Base-by-base conservation (phyloP, 106 monocot genomes). In the Dioscorea dumetorum region DNA sequence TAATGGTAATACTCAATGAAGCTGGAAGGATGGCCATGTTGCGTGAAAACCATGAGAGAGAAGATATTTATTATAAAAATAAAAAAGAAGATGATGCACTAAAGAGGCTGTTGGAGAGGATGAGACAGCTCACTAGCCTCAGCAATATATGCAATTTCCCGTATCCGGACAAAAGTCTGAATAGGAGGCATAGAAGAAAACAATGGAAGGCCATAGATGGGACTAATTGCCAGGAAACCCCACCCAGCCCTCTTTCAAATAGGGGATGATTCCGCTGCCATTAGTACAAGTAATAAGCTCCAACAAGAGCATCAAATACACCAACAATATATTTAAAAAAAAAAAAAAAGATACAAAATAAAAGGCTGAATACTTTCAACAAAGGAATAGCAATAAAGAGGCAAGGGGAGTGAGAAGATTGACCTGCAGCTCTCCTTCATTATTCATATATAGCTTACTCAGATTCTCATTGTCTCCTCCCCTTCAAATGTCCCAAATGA, bases 381-480 rank as follows among this genome's bases (percentile, higher is more conserved):
- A 19, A 66, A 57, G 48, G 70, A 76, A 63, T 57, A 72, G 56
- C 67, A 81, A 81, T 72, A 76, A 76, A 72, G 68, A 71, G 63
- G 49, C 32, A 31, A 51, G 5, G 61, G n/a, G 57, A 50, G 52
- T 62, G 13, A 74, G 41, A 64, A 68, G 63, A 82, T 78, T 66
- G 78, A 82, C 78, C 73, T 73, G 77, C 69, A 69, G 3, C 9
- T 54, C 52, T 74, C 73, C 77, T 64, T 64, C 69, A 77, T 70
- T 77, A 73, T 64, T 64, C 69, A 77, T 70, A 73, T 73, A 78
- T 68, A 70, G 66, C 41, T 41, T 41, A 41, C 73, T 70, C 74
- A 82, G 82, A 82, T 82, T 82, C 82, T 82, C 65, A 63, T 60
- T 82, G 77, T 77, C 77, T 74, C 73, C 70, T 6, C 5, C 67